Evolutionary conservation across 1,139 yeast species (phyloP), one percentile per base, ranked within the genome.

Genomic region (Candida mesenterica): DNA sequence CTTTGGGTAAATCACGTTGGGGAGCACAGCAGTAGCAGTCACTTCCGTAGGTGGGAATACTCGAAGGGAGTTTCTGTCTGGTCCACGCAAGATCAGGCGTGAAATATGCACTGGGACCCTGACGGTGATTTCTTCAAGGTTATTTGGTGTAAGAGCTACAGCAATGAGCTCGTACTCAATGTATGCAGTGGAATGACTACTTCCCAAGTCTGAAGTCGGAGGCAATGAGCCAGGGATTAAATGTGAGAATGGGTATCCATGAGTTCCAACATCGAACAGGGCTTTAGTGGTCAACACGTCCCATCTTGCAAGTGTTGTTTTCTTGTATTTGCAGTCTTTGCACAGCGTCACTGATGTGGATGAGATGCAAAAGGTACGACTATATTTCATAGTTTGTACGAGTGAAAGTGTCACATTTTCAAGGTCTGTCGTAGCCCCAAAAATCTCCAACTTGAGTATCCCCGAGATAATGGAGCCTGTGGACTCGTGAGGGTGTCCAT

Each of bases 41-140:
- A 92, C 82, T 33, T 84, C 87, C 0, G 97, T 92, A 3, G 99
- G 97, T 1, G 98, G 98, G 58, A 92, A 92, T 1, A 94, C 88
- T 41, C 99, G 72, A 28, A 88, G 64, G 1, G 96, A 87, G 53
- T 86, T 88, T 46, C 89, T 73, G 55, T 90, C 97, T 3, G 88
- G 86, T 7, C 94, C 94, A 28, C 89, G 70, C 28, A 87, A 59
- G 19, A 90, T 77, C 46, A 95, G 85, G 43, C 98, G 71, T 28
- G 85, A 72, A 3, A 92, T 70, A 46, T 80, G 74, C n/a, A 92
- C 59, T 0, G 96, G 95, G 41, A 85, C 61, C n/a, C 67, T 60
- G 27, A 81, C 62, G 24, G 60, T 65, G 7, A 74, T 60, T n/a
- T 68, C 52, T 14, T 57, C 58, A 2, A 43, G 33, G 1, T 44